Base-by-base conservation (phyloP, 1,284 basidiomycete genomes). In the Leccinum huronense region DNA sequence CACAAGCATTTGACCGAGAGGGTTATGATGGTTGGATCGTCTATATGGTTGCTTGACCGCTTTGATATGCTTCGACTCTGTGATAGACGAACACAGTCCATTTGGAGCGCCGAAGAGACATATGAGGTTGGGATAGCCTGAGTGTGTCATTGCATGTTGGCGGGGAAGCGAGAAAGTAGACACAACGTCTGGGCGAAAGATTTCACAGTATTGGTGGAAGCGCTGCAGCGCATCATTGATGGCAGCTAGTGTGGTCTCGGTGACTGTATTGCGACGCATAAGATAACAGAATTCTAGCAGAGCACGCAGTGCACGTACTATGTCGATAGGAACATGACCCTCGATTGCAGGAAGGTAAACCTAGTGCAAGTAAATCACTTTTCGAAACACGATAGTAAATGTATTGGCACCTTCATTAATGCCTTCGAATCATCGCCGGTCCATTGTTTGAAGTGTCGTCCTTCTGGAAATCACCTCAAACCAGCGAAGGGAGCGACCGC, bases 401-500 rank as follows among this genome's bases (percentile, higher is more conserved):
- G 23, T 19, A 6, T 53, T 23, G 2, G 13, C 9, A 56, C 54
- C 54, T 56, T 56, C 54, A 56, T 56, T 5, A 56, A 19, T n/a
- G 54, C 54, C 31, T 56, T 56, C n/a, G n/a, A 56, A 34, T 56
- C 31, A 19, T 56, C 31, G n/a, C 54, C 31, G 2, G 54, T 56
- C 54, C 54, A 56, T 30, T 56, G 54, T 33, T 56, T 56, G n/a
- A 74, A 66, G 5, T 53, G 56, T 5, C 64, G 64, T 10, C 72
- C 73, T 59, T 72, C 58, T 31, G 68, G 65, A 48, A 70, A 70
- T 1, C 34, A 27, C 3, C 54, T 38, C 3, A 68, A 36, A 6
- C 68, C 63, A 5, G 59, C 1, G 33, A 69, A 63, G n/a, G 55
- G 58, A 11, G 66, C 51, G 1, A 60, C 38, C 1, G 58, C 48